phyloP scores from a whole-genome alignment of 2,329 filamentous ascomycete species.

The Byssoonygena ceratinophila region DNA sequence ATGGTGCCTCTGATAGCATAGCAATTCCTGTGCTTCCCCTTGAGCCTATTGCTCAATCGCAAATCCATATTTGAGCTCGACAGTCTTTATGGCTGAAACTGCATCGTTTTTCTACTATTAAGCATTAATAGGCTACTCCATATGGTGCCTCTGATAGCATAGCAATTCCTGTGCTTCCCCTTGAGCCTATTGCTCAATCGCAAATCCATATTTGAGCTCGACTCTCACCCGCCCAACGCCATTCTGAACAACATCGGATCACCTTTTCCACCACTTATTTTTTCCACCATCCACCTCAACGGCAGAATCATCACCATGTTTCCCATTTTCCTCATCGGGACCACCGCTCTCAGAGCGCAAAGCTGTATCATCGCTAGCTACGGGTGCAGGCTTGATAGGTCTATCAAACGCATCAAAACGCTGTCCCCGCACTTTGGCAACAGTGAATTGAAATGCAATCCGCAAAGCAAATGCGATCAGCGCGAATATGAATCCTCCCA shows the following conservation, averaged over 20 bases:
- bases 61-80: not conserved
- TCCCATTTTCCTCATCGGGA: slow-evolving; percentile 12
- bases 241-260: not conserved
- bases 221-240: not conserved
- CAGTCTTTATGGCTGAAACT: too few relatives aligned
- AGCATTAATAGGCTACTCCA: not conserved
- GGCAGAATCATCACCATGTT: not conserved
- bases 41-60: not conserved
- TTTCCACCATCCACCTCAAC: not conserved
- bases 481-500: slow-evolving; percentile 64
- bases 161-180: too few relatives aligned
- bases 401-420: slow-evolving; percentile 59
- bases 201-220: not conserved
- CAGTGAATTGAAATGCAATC: slow-evolving; percentile 47
- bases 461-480: slow-evolving; percentile 52
- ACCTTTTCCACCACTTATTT: slow-evolving; percentile 6
- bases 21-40: not conserved
- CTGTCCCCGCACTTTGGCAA: slow-evolving; percentile 48
- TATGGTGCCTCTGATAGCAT: too few relatives aligned
- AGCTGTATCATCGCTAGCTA: not conserved
- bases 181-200: not conserved
- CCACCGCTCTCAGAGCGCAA: not conserved
- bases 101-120: not conserved
- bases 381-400: slow-evolving; percentile 25
- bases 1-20: too few relatives aligned